Conservation (phyloP, 768 basidiomycete species). For the Hortiboletus flavorubellus region DNA sequence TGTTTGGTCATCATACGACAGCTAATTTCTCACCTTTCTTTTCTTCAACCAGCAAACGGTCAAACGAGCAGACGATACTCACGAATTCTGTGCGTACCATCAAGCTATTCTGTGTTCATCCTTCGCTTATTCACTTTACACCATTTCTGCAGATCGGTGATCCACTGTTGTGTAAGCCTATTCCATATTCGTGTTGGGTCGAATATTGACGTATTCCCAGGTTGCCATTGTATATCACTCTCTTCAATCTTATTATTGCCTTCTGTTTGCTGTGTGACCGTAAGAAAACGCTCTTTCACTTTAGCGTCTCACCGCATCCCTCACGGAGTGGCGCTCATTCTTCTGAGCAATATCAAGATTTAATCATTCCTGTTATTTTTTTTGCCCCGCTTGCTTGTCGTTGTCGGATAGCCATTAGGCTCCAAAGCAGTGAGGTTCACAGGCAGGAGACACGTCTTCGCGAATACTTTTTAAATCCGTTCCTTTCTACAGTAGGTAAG, state of each 20-base stretch:
- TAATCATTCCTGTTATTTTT: conserved; percentile 34
- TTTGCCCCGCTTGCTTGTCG: conserved; percentile 39
- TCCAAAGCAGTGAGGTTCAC: conserved; percentile 47
- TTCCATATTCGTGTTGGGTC: conserved; percentile 18
- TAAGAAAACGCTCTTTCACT: conserved; percentile 65
- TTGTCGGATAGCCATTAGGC: conserved; percentile 24
- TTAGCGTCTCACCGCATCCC: conserved; percentile 67
- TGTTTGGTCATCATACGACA: conserved; percentile 42
- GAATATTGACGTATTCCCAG: conserved; percentile 19
- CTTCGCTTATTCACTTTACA: conserved; percentile 3
- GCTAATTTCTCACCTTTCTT: conserved; percentile 32
- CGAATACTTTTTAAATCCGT: background rate
- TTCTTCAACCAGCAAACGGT: conserved; percentile 76
- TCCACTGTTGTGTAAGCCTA: conserved; percentile 36
- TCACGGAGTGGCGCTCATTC: conserved; percentile 77
- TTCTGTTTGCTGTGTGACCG: conserved; percentile 8
- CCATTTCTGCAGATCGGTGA: conserved; percentile 38
- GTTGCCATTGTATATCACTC: conserved; percentile 35
- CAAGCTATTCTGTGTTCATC: background rate
- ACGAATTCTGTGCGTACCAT: conserved; percentile 82
- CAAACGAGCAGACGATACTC: conserved; percentile 94
- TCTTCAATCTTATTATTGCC: conserved; percentile 29
- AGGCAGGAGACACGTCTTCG: conserved; percentile 41
- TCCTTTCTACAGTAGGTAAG: conserved; percentile 17
- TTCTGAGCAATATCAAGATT: conserved; percentile 65